A percentile compares a stretch with the other conserved stretches of the same genome.
These are phyloP conservation scores for Pythium coloratum DNA, from an alignment of 352 stramenopile species.

Conservation along the genomic window DNA sequence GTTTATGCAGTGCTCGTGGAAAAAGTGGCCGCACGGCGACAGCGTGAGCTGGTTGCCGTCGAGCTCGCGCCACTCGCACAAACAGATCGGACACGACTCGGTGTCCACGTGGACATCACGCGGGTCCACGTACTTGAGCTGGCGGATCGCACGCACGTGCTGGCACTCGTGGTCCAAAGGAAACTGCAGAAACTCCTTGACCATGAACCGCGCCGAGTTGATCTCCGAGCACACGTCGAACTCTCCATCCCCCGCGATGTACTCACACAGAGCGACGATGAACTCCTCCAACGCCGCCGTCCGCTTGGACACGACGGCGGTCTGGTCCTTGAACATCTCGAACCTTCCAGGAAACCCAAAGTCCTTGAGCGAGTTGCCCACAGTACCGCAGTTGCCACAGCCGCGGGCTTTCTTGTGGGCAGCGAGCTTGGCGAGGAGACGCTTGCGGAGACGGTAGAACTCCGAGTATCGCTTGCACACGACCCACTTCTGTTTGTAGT, in stretches of 20 bases:
- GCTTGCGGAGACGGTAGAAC: constrained; percentile 82
- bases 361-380: constrained; percentile 66
- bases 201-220: constrained; percentile 56
- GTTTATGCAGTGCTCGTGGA: constrained; percentile 89
- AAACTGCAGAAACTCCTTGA: constrained; percentile 87
- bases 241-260: constrained; percentile 49
- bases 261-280: constrained; percentile 72
- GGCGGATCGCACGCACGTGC: constrained; percentile 76
- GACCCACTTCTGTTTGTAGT: constrained; percentile 89
- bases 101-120: constrained; percentile 81
- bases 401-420: constrained; percentile 55
- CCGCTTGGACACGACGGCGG: constrained; percentile 56
- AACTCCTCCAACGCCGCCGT: constrained; percentile 77
- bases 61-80: constrained; percentile 82
- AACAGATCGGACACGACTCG: constrained; percentile 79
- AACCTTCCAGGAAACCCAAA: constrained; percentile 74
- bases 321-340: constrained; percentile 73
- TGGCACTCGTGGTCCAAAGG: constrained; percentile 78
- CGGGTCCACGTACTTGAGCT: constrained; percentile 85
- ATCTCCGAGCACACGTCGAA: constrained; percentile 69
- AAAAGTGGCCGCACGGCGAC: constrained; percentile 82
- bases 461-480: constrained; percentile 89
- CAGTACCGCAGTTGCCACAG: constrained; percentile 50
- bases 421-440: constrained; percentile 53
- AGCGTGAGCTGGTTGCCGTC: constrained; percentile 83